phyloP scores from a whole-genome alignment of 768 basidiomycete species.

The Collybia nuda region DNA sequence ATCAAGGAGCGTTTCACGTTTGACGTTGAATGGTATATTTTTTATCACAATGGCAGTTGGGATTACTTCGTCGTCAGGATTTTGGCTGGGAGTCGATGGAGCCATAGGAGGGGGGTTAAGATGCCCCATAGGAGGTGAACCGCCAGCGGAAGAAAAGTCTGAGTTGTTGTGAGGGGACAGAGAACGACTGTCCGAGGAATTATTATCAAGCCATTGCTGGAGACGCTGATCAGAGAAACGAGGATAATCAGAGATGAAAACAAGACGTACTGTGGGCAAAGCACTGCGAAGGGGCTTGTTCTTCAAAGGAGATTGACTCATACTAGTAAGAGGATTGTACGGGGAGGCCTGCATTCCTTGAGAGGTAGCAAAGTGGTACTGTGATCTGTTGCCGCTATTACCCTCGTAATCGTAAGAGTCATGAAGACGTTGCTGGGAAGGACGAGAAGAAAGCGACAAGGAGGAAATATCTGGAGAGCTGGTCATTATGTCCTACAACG shows the following conservation, averaged over 20 bases:
- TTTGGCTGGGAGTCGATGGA: slow-evolving; percentile 50
- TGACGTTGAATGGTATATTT: slow-evolving; percentile 99
- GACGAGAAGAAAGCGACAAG: slow-evolving; percentile 63
- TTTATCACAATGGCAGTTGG: slow-evolving; percentile 99
- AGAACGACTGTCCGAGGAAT: slow-evolving; percentile 69
- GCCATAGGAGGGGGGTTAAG: slow-evolving; percentile 43
- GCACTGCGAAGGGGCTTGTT: slow-evolving; percentile 67
- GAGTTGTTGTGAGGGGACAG: slow-evolving; percentile 86
- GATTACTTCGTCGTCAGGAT: slow-evolving; percentile 87
- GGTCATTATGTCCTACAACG: slow-evolving; percentile 60
- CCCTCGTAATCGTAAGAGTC: slow-evolving; percentile 85
- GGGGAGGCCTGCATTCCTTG: slow-evolving; percentile 50
- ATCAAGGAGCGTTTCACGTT: slow-evolving; percentile 92
- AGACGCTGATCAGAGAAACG: slow-evolving; percentile 15
- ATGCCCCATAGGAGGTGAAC: slow-evolving; percentile 64
- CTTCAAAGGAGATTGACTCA: slow-evolving; percentile 72
- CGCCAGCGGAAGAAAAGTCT: slow-evolving; percentile 85
- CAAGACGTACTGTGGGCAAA: slow-evolving; percentile 67
- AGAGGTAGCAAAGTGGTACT: slow-evolving; percentile 72
- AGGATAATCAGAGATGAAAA: slow-evolving; percentile 17
- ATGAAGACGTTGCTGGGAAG: slow-evolving; percentile 76
- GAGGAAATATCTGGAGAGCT: slow-evolving; percentile 78
- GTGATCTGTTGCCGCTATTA: slow-evolving; percentile 51
- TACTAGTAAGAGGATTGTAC: slow-evolving; percentile 56
- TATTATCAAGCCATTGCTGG: slow-evolving; percentile 87